phyloP scores from a whole-genome alignment of 2,329 filamentous ascomycete species.

The Pseudogymnoascus sp. region DNA sequence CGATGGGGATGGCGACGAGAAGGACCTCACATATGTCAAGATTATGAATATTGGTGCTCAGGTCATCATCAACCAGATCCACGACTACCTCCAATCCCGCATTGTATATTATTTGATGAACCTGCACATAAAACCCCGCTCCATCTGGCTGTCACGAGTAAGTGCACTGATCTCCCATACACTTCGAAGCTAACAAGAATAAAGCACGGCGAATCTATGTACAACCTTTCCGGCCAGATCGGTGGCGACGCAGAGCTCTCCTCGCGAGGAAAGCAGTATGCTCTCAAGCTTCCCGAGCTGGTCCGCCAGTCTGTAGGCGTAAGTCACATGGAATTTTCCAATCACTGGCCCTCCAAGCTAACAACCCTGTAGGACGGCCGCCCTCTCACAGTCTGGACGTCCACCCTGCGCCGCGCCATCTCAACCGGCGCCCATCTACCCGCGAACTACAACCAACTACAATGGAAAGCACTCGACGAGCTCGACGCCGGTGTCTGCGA shows the following conservation, averaged over 20 bases:
- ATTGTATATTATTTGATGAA: conserved; percentile 99
- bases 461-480: conserved; percentile 98
- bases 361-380: conserved; percentile 39
- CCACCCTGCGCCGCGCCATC: conserved; percentile 75
- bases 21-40: conserved; percentile 87
- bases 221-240: conserved; percentile 84
- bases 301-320: conserved; percentile 82
- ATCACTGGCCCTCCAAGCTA: background rate
- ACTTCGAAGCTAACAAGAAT: conserved; percentile 17
- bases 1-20: conserved; percentile 69
- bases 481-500: conserved; percentile 95
- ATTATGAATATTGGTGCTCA: conserved; percentile 93
- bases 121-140: conserved; percentile 90
- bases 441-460: conserved; percentile 78
- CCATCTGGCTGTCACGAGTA: conserved; percentile 92
- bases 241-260: conserved; percentile 88
- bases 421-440: conserved; percentile 82
- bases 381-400: conserved; percentile 67
- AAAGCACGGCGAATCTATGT: conserved; percentile 89
- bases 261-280: conserved; percentile 78
- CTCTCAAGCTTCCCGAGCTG: conserved; percentile 73
- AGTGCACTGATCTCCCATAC: conserved; percentile 30
- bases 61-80: conserved; percentile 96
- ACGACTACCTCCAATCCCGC: conserved; percentile 91
- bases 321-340: no score